Conservation (phyloP, 2,329 filamentous ascomycete genomes). For the Pseudogymnoascus sp. region DNA sequence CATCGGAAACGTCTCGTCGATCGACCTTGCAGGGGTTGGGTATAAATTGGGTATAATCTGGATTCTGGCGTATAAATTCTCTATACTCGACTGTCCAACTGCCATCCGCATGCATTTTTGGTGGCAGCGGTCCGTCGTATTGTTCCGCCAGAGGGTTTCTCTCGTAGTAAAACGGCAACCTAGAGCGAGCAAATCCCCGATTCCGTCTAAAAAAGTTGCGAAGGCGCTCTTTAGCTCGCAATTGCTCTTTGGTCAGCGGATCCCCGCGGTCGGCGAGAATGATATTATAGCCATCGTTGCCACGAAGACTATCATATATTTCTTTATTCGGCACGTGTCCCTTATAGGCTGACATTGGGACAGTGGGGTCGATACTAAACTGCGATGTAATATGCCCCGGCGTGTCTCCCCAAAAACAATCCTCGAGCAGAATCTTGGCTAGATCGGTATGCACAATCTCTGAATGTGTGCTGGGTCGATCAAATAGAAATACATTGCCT, state of each 20-base stretch:
- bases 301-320: neutral
- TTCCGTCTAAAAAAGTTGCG: neutral
- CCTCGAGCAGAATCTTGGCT: neutral
- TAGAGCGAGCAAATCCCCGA: neutral
- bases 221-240: neutral
- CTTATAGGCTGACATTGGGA: neutral
- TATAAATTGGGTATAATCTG: neutral
- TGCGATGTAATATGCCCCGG: neutral
- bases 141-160: conserved; percentile 11
- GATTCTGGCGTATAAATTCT: neutral
- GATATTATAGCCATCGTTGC: neutral
- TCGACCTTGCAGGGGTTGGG: neutral
- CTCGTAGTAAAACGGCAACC: neutral
- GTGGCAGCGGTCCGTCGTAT: neutral
- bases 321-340: neutral
- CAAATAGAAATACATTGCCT: neutral
- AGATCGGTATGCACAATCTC: neutral
- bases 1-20: conserved; percentile 20
- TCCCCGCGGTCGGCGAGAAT: neutral
- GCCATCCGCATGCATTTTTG: neutral
- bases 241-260: neutral
- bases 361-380: neutral
- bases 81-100: neutral
- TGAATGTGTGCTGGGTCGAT: neutral
- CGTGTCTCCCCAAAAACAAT: neutral